Evolutionary conservation across 345 rosid genomes (phyloP).

Genomic region (Euphorbia lathyris): DNA sequence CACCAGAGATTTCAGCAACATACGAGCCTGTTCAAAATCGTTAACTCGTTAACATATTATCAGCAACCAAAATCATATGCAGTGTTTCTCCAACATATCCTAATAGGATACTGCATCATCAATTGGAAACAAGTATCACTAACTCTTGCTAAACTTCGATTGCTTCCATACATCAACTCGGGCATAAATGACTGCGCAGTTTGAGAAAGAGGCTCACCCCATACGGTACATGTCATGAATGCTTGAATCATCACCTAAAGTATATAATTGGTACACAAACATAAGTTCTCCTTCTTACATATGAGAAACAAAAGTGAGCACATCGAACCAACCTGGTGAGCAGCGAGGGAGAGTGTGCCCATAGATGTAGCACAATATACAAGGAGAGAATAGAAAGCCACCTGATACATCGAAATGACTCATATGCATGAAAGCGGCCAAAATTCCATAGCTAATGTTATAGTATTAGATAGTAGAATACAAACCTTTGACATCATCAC

Average conservation of each 20-base stretch:
- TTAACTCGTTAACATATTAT: constrained; percentile 9
- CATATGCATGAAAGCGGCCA: constrained; percentile 4
- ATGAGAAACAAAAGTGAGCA: neutral
- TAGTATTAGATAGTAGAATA: neutral
- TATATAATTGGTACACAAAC: neutral
- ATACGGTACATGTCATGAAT: constrained; percentile 56
- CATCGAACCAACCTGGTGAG: constrained; percentile 83
- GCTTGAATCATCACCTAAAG: constrained; percentile 72
- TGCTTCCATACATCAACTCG: constrained; percentile 65
- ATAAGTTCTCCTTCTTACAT: neutral
- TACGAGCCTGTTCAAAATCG: constrained; percentile 54
- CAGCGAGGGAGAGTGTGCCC: constrained; percentile 75
- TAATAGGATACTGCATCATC: neutral
- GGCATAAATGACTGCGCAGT: constrained; percentile 96
- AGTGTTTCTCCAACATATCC: neutral
- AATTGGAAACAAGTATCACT: neutral
- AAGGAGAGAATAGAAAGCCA: constrained; percentile 73
- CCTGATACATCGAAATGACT: constrained; percentile 39
- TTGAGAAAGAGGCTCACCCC: constrained; percentile 91
- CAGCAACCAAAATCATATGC: neutral
- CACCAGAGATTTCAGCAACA: constrained; percentile 72
- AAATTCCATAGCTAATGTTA: neutral
- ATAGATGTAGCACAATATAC: constrained; percentile 80
- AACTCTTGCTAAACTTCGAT: constrained; percentile 60
- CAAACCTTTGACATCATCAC: constrained; percentile 69